Evolutionary conservation across 2,329 filamentous ascomycete genomes (phyloP), one percentile per base, ranked within the genome.

Genomic region (Hymenoscyphus albidus): DNA sequence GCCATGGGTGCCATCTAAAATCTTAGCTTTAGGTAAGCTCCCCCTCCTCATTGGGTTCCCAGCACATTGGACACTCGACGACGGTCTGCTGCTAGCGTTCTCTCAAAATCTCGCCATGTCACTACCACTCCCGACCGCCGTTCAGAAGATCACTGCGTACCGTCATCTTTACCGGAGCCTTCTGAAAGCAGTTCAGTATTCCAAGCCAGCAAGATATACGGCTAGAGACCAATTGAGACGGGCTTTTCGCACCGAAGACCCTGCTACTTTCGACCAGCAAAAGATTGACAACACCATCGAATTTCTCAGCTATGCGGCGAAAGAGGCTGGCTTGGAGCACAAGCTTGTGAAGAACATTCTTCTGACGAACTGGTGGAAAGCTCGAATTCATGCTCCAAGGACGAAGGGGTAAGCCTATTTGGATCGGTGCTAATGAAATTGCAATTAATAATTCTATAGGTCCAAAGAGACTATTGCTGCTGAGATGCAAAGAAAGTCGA

Each of bases 131-230:
- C 63, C 65, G 18, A 62, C 48, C 39, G 42, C 61, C 48, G 39
- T 51, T 38, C 78, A 86, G 38, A 73, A 91, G 61, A 73, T 88
- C 48, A 81, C 83, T 70, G 86, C 88, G 58, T 95, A 94, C 77
- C 85, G 91, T 66, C 80, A 84, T 64, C 80, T 95, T 40, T 89
- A 90, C 73, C 86, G 88, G 61, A 81, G 81, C 6, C 79, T 85
- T 18, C 81, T 93, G n/a, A 85, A 82, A 38, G 91, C 90, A 3
- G 85, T 94, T 27, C 87, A 89, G 68, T 91, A 87, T 78, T 85
- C 90, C 14, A 83, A 84, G 67, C 91, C 90, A 16, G 84, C 87
- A 38, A 87, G 90, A 62, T 88, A 81, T 76, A 79, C 84, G 3
- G 80, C 85, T 16, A 84, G 85, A 64, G 81, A 88, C 71, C 81